Evolutionary conservation across 1,284 basidiomycete species (phyloP), one percentile per base, ranked within the genome.

Genomic region (Irpex lacteus): DNA sequence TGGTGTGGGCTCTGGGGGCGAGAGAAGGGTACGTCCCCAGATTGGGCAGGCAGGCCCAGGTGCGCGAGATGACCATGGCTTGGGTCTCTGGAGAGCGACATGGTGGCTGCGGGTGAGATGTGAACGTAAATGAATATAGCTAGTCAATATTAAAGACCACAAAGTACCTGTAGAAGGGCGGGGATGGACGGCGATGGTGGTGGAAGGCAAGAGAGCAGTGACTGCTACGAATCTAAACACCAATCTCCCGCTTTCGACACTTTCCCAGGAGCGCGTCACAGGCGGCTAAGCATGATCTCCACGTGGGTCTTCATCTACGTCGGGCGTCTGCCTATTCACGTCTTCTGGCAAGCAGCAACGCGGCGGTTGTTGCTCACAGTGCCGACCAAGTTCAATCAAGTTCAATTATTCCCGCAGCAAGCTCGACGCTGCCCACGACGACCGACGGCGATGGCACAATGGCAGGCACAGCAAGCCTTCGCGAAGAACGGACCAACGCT

Each of bases 401-500:
- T 53, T 15, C 40, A 63, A 26, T 58, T 57, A 38, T 19, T 37
- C 34, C 32, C 49, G 40, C 64, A 32, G 56, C 61, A 53, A 62
- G 63, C 60, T 62, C 60, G 63, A 60, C 61, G 63, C 66, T 60
- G 61, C 53, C 34, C 59, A 58, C 40, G 61, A 58, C 66, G 36
- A 60, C 36, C 61, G 52, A 44, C 38, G 50, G 62, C 64, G 59
- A 76, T 74, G 74, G 72, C 74, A 64, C 76, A 78, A 65, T 74
- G 73, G 65, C 74, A 75, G 73, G 74, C 72, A 40, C 71, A 71
- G 62, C 77, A 77, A 68, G 67, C 67, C n/a, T 71, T 69, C 62
- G 68, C 70, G 50, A 56, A 66, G 54, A 72, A 83, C 75, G 88
- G 88, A 74, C 90, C 89, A 40, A 90, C 90, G 1, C 80, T 92